Percentiles rank a stretch among this genome's conserved stretches.
Conservation (phyloP, 2,329 filamentous ascomycete genomes). For the Hypoxylon sp. region DNA sequence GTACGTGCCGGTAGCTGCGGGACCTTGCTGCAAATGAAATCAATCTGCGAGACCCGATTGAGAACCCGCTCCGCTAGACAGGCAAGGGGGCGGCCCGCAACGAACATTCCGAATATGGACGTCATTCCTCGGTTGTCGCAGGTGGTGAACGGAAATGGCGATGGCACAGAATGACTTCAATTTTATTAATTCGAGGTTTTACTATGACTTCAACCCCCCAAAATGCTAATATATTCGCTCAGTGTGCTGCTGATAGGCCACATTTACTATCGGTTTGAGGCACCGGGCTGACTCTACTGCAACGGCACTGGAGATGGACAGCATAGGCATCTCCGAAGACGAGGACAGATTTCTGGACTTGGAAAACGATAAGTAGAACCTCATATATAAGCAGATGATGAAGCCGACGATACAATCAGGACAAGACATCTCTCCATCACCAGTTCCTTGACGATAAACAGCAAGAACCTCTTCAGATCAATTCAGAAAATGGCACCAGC, state of each 20-base stretch:
- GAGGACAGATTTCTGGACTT: constrained; percentile 13
- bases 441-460: constrained; percentile 13
- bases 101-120: constrained; percentile 32
- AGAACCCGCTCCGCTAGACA: constrained; percentile 14
- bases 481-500: constrained; percentile 34
- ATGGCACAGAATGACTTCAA: constrained; percentile 33
- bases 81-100: constrained; percentile 24
- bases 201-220: constrained; percentile 30
- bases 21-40: constrained; percentile 19
- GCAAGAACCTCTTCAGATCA: not conserved
- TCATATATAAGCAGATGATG: constrained; percentile 28
- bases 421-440: constrained; percentile 14
- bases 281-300: constrained; percentile 14
- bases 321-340: constrained; percentile 21
- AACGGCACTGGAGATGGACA: constrained; percentile 27
- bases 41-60: constrained; percentile 25
- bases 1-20: constrained; percentile 11
- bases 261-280: constrained; percentile 12
- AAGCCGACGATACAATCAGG: constrained; percentile 3
- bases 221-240: constrained; percentile 11
- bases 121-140: constrained; percentile 22
- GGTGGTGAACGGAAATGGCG: constrained; percentile 27
- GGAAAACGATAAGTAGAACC: constrained; percentile 2
- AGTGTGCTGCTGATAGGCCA: constrained; percentile 22
- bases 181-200: constrained; percentile 32